Percentiles rank a stretch among this genome's conserved stretches.
Conservation (phyloP, 768 basidiomycete genomes). For the Lactarius deliciosus region DNA sequence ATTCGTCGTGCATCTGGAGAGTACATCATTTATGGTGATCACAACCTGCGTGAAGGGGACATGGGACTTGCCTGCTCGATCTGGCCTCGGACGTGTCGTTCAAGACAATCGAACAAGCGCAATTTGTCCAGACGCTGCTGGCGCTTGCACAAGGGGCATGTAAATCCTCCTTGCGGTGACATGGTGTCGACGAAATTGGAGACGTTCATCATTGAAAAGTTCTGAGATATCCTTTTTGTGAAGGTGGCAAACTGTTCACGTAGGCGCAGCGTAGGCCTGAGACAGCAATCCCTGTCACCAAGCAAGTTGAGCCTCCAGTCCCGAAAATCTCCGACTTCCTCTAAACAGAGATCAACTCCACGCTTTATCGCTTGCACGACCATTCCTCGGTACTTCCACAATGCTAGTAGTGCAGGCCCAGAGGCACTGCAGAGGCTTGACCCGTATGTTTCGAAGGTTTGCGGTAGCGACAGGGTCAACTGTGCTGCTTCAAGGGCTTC, state of each 20-base stretch:
- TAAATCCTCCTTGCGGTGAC: neutral
- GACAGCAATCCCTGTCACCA: neutral
- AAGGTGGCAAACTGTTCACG: neutral
- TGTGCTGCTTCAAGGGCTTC: slow-evolving; percentile 16
- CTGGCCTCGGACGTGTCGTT: slow-evolving; percentile 5
- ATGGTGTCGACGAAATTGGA: slow-evolving; percentile 7
- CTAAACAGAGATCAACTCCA: neutral
- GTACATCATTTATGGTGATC: neutral
- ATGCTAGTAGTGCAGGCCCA: slow-evolving; percentile 5
- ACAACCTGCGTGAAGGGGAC: neutral
- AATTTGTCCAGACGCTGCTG: neutral
- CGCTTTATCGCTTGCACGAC: neutral
- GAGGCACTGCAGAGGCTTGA: slow-evolving; percentile 7
- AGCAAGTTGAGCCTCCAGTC: neutral
- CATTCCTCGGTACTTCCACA: slow-evolving; percentile 10
- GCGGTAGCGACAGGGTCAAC: slow-evolving; percentile 9
- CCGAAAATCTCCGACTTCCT: slow-evolving; percentile 12
- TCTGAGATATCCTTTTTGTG: neutral
- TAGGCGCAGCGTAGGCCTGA: neutral
- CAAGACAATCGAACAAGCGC: slow-evolving; percentile 9
- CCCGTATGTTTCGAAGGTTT: slow-evolving; percentile 6
- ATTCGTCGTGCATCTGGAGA: slow-evolving; percentile 4
- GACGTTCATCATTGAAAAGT: slow-evolving; percentile 5
- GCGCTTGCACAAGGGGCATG: neutral
- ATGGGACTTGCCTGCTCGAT: neutral